Base-by-base conservation (phyloP, 1,139 yeast species). In the Blastobotrys indianensis region DNA sequence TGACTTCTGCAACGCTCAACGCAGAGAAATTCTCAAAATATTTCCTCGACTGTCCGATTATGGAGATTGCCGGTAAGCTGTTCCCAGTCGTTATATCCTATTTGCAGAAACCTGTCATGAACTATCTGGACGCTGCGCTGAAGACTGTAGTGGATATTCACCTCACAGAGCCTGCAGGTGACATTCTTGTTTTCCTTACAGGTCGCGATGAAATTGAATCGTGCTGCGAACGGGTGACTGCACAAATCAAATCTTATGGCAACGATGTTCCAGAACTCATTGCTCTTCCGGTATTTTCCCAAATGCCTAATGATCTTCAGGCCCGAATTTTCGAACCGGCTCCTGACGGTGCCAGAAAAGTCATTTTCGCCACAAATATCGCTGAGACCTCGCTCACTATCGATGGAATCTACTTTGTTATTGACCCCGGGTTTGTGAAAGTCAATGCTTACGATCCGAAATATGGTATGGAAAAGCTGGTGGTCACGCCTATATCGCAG, bases 121-220 rank as follows among this genome's bases (percentile, higher is more conserved):
- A 90, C 64, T 90, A 90, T 62, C 69, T 87, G 43, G 86, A 84
- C 34, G 85, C 94, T 0, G 79, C 92, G 0, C 69, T 87, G 43
- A 90, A 85, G 61, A 77, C 94, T 1, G 86, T 86, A 4, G 69
- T 87, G 59, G 94, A 86, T 57, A 85, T 87, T 36, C 96, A 87
- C 61, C 69, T 82, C 13, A 76, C 86, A 8, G 94, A 85, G 57
- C 81, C 82, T 0, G 69, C 73, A 2, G 96, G 96, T 35, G 96
- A 87, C 62, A 85, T 87, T 32, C 65, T 87, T 38, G 94, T 87
- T 7, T 87, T 87, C 59, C 68, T 87, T 51, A 86, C 96, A 0
- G 96, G 96, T 60, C 92, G 86, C 59, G 96, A 87, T 51, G 96
- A 87, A 60, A 90, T 90, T 59, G 98, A 90, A 59, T 82, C 94